Evolutionary conservation across 2,329 filamentous ascomycete species (phyloP), one percentile per base, ranked within the genome.

Genomic region (Colletotrichum kahawae): DNA sequence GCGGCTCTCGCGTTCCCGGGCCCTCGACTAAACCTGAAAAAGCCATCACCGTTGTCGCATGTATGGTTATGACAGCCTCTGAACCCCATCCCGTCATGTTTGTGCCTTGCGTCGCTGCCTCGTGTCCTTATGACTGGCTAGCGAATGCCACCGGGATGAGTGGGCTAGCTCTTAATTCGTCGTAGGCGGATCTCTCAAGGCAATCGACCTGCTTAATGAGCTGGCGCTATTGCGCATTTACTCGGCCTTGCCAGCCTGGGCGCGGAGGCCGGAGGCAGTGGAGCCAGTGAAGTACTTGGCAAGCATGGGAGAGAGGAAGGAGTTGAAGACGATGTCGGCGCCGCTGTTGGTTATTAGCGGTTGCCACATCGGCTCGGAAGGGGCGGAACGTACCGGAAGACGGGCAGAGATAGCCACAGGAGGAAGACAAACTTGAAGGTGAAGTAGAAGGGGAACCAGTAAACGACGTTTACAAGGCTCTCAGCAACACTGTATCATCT

Each of bases 361-460:
- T 59, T 66, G 33, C 78, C 7, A 43, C 14, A 18, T n/a, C 31
- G 38, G 27, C 31, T 31, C 21, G 38, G 63, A 59, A 29, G 21
- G 67, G 31, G n/a, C 56, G 31, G n/a, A 57, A 88, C 93, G 84
- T 93, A 98, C 96, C 90, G 90, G 90, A 97, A 98, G 86, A 95
- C 91, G 85, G 97, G 97, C 82, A 99, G 95, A 81, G 96, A 93
- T 88, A 99, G 95, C 97, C 97, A 99, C 85, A 99, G 93, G 82
- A 98, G 91, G 85, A 98, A 94, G 83, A 97, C 89, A 84, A 99
- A 98, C 92, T 99, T 99, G 94, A 99, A 98, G 84, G 96, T 96
- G 88, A 95, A 99, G 94, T 99, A 99, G 90, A 99, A 99, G 83
- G 97, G 94, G 90, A 97, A 95, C 95, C 95, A 97, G 91, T 97